Evolutionary conservation across 2,329 filamentous ascomycete species (phyloP), one percentile per base, ranked within the genome.

Genomic region (Bipolaris bicolor): DNA sequence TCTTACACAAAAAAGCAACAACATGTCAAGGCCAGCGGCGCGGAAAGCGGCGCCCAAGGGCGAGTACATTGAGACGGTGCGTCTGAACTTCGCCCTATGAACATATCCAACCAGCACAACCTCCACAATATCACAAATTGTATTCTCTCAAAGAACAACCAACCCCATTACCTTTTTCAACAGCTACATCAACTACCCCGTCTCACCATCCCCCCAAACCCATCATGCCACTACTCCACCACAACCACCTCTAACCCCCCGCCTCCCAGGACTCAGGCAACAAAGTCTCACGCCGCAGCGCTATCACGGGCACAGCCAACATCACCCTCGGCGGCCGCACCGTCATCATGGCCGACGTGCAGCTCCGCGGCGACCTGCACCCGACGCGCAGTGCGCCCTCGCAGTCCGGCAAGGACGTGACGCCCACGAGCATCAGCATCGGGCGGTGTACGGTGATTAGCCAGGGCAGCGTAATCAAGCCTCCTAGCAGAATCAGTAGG

Each of bases 41-140:
- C 90, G 93, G 74, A 76, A 75, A 62, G 63, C 68, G 7, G 82
- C 88, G 49, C 83, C 86, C 9, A 96, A 92, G 79, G 91, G 91
- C 78, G 93, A 97, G 78, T 98, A 97, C 76, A 97, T 99, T 62
- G 94, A 97, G 79, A 99, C 95, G 52, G 93, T 96, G 84, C 70
- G 84, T 73, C n/a, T 20, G 22, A 15, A n/a, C 33, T 20, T 18
- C 9, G 20, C 26, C 15, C 31, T 7, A 26, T 15, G 29, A 36
- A 56, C 59, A 22, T 29, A 9, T 31, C 16, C 40, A 33, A 31
- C 6, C 33, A 22, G 20, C 31, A 37, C 26, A 18, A 34, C 16
- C 31, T 29, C 26, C 26, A 29, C 2, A 3, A 29, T 3, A 29
- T 45, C 13, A 1, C 15, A 11, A n/a, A 24, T 41, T 48, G 24